Evolutionary conservation across 108 stramenopile genomes (phyloP), one percentile per base, ranked within the genome.

Genomic region (Pseudonitzschia pungens): DNA sequence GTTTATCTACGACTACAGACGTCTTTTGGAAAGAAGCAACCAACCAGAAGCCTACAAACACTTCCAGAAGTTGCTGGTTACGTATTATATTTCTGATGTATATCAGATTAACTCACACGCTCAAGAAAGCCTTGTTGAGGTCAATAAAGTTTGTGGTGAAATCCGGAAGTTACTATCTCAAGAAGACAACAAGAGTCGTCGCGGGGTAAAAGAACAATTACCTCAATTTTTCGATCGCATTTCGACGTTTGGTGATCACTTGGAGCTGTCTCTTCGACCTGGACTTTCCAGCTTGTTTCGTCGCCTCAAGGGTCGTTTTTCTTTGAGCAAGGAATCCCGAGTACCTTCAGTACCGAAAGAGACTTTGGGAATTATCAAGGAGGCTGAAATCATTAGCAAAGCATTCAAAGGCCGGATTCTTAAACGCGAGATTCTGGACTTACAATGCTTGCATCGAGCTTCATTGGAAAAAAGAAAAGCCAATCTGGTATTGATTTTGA

Each of bases 101-200:
- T 81, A 81, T 50, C 80, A 81, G 12, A 63, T 52, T 24, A 81
- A 81, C 53, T 70, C 74, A n/a, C 65, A 75, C 55, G 36, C 75
- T 14, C 80, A 76, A 31, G 80, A 81, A 28, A 50, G 69, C 57
- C 75, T 81, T 27, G 80, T 81, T 11, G 73, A 69, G 24, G 0
- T 81, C 2, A 63, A 72, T 58, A 68, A 50, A 51, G 54, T 56
- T 36, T 71, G 73, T 52, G 55, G 52, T 5, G 73, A 70, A 33
- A 74, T 80, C 1, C 56, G 63, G 10, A 21, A 7, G 56, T 24
- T 69, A 43, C 22, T 68, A 16, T 16, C 20, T 20, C 27, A 68
- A 24, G 55, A 65, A 28, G 65, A 41, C 4, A 41, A 42, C 15
- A 55, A 70, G 0, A 71, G 11, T 5, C 52, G 32, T 24, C 22